Evolutionary conservation across 2,329 filamentous ascomycete species (phyloP).

Genomic region (Cryphonectria japonica): DNA sequence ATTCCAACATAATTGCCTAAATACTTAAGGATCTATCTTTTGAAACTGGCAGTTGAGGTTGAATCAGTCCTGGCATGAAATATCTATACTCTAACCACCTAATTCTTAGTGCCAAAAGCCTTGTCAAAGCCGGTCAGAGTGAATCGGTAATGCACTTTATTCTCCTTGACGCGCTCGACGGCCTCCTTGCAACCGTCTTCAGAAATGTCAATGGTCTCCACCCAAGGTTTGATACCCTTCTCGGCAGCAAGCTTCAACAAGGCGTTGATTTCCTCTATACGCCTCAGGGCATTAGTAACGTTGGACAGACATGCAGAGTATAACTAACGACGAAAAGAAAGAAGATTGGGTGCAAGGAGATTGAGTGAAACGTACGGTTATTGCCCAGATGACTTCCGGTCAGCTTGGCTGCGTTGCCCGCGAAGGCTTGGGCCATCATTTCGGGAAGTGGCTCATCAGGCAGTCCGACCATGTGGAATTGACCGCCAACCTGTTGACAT

Average conservation of each 20-base stretch:
- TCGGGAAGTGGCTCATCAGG: slow-evolving; percentile 54
- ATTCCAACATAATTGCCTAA: no score
- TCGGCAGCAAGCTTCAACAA: slow-evolving; percentile 64
- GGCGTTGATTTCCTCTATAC: slow-evolving; percentile 52
- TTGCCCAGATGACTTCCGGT: slow-evolving; percentile 63
- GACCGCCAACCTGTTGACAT: slow-evolving; percentile 45
- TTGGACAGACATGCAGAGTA: not conserved
- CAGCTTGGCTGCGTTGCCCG: slow-evolving; percentile 43
- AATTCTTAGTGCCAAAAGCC: slow-evolving; percentile 50
- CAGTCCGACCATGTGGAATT: slow-evolving; percentile 62
- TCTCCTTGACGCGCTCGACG: slow-evolving; percentile 69
- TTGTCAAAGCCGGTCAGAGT: slow-evolving; percentile 71
- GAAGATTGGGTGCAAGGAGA: no score
- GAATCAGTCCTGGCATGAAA: not conserved
- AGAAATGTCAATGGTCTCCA: slow-evolving; percentile 34
- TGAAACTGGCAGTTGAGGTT: not conserved
- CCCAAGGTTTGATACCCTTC: slow-evolving; percentile 44
- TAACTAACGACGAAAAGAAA: not conserved
- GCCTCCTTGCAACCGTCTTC: slow-evolving; percentile 68
- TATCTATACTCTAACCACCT: not conserved
- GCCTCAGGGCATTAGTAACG: not conserved
- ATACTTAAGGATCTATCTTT: no score
- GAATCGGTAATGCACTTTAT: slow-evolving; percentile 73
- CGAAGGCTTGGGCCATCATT: slow-evolving; percentile 47
- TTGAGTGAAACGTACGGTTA: slow-evolving; percentile 39